Evolutionary conservation across 352 stramenopile species (phyloP), one percentile per base, ranked within the genome.

Genomic region (Salisapilia sapeloensis): DNA sequence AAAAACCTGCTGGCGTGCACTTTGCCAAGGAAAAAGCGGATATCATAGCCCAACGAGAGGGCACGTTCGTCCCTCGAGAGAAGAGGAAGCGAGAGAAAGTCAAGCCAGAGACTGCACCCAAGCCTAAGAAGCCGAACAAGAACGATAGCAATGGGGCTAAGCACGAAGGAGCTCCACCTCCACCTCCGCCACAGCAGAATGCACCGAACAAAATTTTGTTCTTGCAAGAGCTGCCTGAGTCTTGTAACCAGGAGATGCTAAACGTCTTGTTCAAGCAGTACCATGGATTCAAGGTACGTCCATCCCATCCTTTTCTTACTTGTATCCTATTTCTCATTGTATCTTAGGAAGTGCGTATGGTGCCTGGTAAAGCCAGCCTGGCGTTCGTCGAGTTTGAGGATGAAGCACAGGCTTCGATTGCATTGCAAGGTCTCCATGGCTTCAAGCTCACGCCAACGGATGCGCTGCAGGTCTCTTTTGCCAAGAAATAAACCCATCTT

Each of bases 261-360:
- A 69, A 54, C 30, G 91, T 96, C 51, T 64, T 98, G 24, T 98
- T 98, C 63, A 91, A 94, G 55, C 89, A 96, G 63, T 97, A 97
- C 60, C 58, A 86, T 27, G 94, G 94, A 14, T 98, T 96, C 46
- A 86, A 94, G 61, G 70, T 86, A 31, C 48, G 56, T 43, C 14
- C 17, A 35, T 27, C 8, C 7, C n/a, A 14, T n/a, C 18, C 3
- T 31, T 15, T 13, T 33, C 14, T 10, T 12, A 21, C 9, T 35
- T 35, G 29, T 12, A 5, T 40, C 2, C 8, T 35, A 10, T 15
- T 15, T 13, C 20, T 40, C 24, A 30, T n/a, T 54, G 17, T 39
- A 4, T n/a, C 15, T 41, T 23, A 86, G 63, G 89, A 97, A 63
- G 84, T 97, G 29, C 82, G 91, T 24, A 93, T 97, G 65, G 81